Evolutionary conservation across 1,139 yeast genomes (phyloP), one percentile per base, ranked within the genome.

Genomic region (Geotrichum australiense): DNA sequence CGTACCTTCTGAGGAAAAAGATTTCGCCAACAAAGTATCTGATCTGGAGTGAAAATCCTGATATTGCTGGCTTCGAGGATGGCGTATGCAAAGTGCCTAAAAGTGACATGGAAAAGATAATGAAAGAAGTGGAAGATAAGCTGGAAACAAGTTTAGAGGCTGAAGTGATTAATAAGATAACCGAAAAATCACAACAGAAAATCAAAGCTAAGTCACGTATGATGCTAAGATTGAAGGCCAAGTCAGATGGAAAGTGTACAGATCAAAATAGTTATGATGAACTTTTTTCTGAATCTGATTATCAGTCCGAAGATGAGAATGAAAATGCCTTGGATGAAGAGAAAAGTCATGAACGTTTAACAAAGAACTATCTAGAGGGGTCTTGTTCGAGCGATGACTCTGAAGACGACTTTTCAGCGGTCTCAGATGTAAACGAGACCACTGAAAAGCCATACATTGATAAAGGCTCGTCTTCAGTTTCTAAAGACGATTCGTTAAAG

Each of bases 21-120:
- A 35, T 41, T 1, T 35, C 43, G 8, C 35, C 38, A 2, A 41
- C 43, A 8, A 33, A 23, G 8, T 35, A 41, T 33, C 35, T 35
- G 30, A 27, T 22, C 4, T 15, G 21, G 5, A 10, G 6, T 6
- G 6, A 10, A 7, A 18, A 29, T 11, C 8, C 18, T 7, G n/a
- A 29, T n/a, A n/a, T n/a, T n/a, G n/a, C n/a, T n/a, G n/a, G n/a
- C n/a, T n/a, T n/a, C n/a, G n/a, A n/a, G n/a, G n/a, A n/a, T n/a
- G 21, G 21, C 4, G 21, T 29, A 6, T 7, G 14, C n/a, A 29
- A 15, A 21, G 32, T 29, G 5, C 32, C 32, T 15, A 6, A 29
- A 29, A 14, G 12, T 26, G 29, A 26, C 6, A 26, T 26, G 29
- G 12, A 26, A 26, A 15, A 6, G 5, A 26, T 26, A 26, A 6